Evolutionary conservation across 164 flowering plant genomes (phyloP).

Genomic region (Euptelea pleiosperma): DNA sequence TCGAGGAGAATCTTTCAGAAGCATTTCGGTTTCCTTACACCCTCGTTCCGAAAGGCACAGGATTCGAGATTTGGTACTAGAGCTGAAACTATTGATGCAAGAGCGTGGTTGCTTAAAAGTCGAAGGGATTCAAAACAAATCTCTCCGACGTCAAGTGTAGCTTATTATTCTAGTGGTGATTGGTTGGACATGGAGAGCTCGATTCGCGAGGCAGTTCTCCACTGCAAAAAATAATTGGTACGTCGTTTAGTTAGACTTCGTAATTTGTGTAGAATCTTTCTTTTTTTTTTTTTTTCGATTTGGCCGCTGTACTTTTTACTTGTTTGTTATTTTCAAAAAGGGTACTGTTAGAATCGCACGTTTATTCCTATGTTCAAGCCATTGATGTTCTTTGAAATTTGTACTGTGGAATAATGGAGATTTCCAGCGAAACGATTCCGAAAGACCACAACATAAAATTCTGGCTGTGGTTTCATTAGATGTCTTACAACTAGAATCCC

Average conservation of each 20-base stretch:
- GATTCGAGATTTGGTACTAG: conserved; percentile 12
- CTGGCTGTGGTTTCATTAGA: too few relatives aligned
- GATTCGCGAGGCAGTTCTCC: conserved; percentile 64
- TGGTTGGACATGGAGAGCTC: conserved; percentile 41
- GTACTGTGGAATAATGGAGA: too few relatives aligned
- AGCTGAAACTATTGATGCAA: conserved; percentile 20
- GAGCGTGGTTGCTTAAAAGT: conserved; percentile 13
- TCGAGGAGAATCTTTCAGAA: conserved; percentile 24
- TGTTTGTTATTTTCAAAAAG: neutral
- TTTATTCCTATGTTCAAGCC: too few relatives aligned
- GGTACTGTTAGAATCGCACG: too few relatives aligned
- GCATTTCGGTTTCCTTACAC: conserved; percentile 27
- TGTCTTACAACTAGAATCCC: too few relatives aligned
- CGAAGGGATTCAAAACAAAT: neutral
- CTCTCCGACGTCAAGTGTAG: conserved; percentile 22
- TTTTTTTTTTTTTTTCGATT: neutral
- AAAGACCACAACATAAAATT: too few relatives aligned
- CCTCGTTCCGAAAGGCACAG: conserved; percentile 10
- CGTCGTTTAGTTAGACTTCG: too few relatives aligned
- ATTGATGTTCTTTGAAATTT: too few relatives aligned
- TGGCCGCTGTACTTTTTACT: neutral
- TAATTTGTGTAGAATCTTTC: neutral
- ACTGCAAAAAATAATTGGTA: conserved; percentile 65
- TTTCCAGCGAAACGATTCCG: too few relatives aligned
- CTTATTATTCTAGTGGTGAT: conserved; percentile 13